A percentile compares a stretch with the other conserved stretches of the same genome.
phyloP scores from a whole-genome alignment of 2,329 filamentous ascomycete species.

The Elsinoe australis region DNA sequence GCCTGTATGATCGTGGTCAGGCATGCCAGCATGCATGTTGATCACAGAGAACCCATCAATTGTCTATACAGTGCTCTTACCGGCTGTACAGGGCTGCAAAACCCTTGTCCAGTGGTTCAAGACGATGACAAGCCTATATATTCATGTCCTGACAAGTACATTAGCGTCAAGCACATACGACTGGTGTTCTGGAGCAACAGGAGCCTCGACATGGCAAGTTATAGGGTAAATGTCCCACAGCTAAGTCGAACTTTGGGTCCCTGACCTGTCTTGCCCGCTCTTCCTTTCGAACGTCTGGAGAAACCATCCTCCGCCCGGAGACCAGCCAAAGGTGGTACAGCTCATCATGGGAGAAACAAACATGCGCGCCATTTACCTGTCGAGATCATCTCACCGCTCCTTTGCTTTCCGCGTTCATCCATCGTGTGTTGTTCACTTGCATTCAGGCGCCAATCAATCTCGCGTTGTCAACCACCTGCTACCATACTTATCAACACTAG shows the following conservation, averaged over 20 bases:
- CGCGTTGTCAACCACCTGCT: not conserved
- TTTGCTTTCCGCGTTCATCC: conserved; percentile 13
- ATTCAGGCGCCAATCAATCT: not conserved
- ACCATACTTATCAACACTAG: not conserved
- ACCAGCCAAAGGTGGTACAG: conserved; percentile 7
- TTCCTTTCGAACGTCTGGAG: conserved; percentile 16
- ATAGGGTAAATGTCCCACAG: no score
- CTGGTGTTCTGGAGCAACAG: no score
- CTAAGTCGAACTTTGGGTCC: no score
- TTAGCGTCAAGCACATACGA: no score
- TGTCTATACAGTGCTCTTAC: no score
- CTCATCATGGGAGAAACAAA: conserved; percentile 18
- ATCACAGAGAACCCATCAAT: no score
- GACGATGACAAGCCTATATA: no score
- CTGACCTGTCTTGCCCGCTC: not conserved
- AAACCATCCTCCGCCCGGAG: conserved; percentile 15
- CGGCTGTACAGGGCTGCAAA: no score
- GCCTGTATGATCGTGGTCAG: not conserved
- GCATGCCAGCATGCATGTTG: no score
- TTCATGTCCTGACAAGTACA: no score
- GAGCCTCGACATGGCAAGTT: no score
- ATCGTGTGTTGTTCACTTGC: not conserved
- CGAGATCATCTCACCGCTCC: conserved; percentile 6
- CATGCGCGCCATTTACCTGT: conserved; percentile 17
- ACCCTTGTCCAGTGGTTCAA: no score